Base-by-base conservation (phyloP, 202 grass and related monocot genomes). In the Saccharum hybrid region DNA sequence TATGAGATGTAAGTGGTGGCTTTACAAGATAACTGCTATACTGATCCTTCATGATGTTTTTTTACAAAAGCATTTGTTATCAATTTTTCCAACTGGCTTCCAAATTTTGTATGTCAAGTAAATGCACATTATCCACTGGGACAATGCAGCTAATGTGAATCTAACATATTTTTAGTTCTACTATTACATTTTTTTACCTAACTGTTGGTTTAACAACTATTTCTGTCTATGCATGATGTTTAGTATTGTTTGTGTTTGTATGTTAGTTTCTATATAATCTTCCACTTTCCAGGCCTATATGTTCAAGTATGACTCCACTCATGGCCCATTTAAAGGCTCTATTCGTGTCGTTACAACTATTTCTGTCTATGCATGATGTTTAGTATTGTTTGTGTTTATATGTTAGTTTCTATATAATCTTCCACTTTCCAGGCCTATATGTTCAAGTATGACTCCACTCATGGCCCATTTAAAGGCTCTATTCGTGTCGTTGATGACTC, bases 301-400 rank as follows among this genome's bases (percentile, higher is more conserved):
- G 95, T 93, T 97, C 71, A 97, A 97, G 72, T 97, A 97, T 78
- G 95, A 97, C 60, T 97, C 95, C 19, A 97, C 95, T 70, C 95
- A 97, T 75, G 95, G 95, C 37, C 75, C 67, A 57, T 97, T 91
- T 85, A 94, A 97, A 84, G 92, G 95, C 82, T 88, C 90, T 74
- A 88, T 97, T 77, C 79, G 90, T 71, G 95, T 97, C 4, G 81
- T 94, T 68, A 88, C n/a, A n/a, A n/a, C n/a, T n/a, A n/a, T n/a
- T 4, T 62, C 48, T 21, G 56, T 84, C 4, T 12, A 74, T 83
- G 38, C 10, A 34, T 83, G 60, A 38, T 4, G 56, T 79, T 10
- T 72, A 6, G 0, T 40, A 75, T 62, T 70, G 23, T 18, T 19
- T 68, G 31, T 80, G 49, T 33, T 23, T 80, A 8, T 68, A 10